These are phyloP conservation scores for Teratosphaeria epicoccoides DNA, from an alignment of 2,329 filamentous ascomycete genomes.

Conservation along the genomic window DNA sequence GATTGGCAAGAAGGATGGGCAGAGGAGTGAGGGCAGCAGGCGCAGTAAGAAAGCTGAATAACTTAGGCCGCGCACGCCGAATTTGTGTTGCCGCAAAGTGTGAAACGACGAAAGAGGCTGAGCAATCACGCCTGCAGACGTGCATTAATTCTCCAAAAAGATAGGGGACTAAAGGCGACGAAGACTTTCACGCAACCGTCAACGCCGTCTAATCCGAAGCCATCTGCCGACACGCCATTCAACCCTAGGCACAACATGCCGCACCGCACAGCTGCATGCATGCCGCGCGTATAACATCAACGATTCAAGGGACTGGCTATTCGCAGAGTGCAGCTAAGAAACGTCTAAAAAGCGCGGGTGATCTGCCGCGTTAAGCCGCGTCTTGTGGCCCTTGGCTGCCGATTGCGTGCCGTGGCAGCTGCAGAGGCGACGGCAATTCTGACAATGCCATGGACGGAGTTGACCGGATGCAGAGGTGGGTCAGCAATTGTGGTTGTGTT, in stretches of 20 bases:
- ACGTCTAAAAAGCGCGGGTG: background rate
- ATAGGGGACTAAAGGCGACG: too few species aligned
- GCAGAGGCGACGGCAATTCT: too few species aligned
- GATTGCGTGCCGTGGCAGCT: background rate
- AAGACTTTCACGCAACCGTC: too few species aligned
- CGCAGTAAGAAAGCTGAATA: conserved; percentile 16
- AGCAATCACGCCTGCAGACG: too few species aligned
- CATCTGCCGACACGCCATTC: too few species aligned
- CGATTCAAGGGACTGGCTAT: background rate
- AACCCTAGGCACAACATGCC: too few species aligned
- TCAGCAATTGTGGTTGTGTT: too few species aligned
- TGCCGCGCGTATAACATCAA: background rate
- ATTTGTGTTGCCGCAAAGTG: background rate
- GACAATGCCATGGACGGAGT: too few species aligned
- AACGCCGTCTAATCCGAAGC: too few species aligned
- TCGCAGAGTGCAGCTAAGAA: background rate
- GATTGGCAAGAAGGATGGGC: conserved; percentile 23
- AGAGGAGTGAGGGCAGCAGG: conserved; percentile 20
- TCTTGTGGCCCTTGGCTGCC: background rate
- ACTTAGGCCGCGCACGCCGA: background rate
- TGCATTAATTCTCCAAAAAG: too few species aligned
- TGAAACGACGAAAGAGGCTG: background rate
- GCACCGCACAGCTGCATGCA: background rate
- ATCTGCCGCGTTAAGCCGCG: background rate
- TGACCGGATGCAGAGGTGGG: too few species aligned